Evolutionary conservation across 352 stramenopile species (phyloP).

Genomic region (Globisporangium lucens): DNA sequence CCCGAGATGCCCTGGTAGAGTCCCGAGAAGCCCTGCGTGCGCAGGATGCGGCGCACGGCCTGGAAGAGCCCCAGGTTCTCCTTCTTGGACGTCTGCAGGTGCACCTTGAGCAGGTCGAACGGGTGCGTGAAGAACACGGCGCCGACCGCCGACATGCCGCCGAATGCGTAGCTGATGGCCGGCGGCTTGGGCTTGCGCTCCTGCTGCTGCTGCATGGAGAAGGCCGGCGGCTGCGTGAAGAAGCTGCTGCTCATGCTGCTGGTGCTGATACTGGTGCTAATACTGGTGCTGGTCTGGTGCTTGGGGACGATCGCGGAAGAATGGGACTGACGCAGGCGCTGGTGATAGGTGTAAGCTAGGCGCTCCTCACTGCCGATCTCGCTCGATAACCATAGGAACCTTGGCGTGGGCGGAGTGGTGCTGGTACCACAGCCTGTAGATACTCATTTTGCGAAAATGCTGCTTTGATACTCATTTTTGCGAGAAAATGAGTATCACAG

Average conservation of each 20-base stretch:
- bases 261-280: not conserved
- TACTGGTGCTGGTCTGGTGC: not conserved
- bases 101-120: slow-evolving; percentile 83
- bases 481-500: too few species aligned
- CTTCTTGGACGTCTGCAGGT: slow-evolving; percentile 77
- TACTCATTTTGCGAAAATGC: too few species aligned
- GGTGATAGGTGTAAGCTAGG: not conserved
- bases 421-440: too few species aligned
- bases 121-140: slow-evolving; percentile 86
- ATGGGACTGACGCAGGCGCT: not conserved
- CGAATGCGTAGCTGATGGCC: slow-evolving; percentile 68
- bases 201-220: not conserved
- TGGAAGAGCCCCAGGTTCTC: slow-evolving; percentile 56
- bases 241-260: not conserved
- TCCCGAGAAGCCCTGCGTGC: slow-evolving; percentile 58
- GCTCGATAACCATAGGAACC: not conserved
- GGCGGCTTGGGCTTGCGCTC: slow-evolving; percentile 27
- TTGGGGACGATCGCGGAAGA: not conserved
- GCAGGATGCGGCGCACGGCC: slow-evolving; percentile 51
- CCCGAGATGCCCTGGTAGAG: slow-evolving; percentile 83
- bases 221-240: not conserved
- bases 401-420: not conserved
- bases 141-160: slow-evolving; percentile 72
- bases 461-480: too few species aligned
- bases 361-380: not conserved